Percentiles rank a stretch among this genome's conserved stretches.
These are phyloP conservation scores for Moelleriella libera DNA, from an alignment of 2,329 filamentous ascomycete genomes.

Conservation along the genomic window DNA sequence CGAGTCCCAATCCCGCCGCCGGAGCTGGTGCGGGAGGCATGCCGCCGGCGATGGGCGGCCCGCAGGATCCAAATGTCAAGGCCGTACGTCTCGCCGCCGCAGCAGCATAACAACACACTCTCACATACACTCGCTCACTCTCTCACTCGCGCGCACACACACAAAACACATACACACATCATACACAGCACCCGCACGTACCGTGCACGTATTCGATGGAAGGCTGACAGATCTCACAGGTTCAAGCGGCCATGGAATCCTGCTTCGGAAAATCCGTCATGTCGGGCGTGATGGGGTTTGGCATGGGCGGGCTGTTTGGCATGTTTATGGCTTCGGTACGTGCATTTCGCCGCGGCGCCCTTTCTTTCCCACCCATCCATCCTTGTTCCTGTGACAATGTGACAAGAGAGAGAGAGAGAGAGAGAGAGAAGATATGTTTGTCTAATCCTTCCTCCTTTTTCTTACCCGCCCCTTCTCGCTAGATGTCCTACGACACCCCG, in stretches of 20 bases:
- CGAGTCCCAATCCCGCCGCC: conserved; percentile 2
- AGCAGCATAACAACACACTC: not conserved
- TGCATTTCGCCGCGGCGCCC: conserved; percentile 6
- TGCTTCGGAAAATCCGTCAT: conserved; percentile 81
- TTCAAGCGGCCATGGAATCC: conserved; percentile 79
- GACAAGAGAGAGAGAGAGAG: no score
- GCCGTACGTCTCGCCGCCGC: conserved; percentile 19
- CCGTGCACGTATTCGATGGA: no score
- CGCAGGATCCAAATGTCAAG: conserved; percentile 38
- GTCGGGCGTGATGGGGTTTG: conserved; percentile 87
- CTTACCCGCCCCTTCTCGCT: not conserved
- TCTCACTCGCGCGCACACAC: not conserved
- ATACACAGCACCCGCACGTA: no score
- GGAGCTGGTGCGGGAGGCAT: conserved; percentile 3
- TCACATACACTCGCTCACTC: not conserved
- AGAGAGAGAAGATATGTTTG: no score
- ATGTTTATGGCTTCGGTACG: conserved; percentile 95
- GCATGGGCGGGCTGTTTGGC: conserved; percentile 83
- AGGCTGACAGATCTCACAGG: conserved; percentile 28
- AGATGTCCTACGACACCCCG: conserved; percentile 98
- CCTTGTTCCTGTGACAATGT: no score
- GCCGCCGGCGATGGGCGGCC: conserved; percentile 13
- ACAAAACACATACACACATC: no score
- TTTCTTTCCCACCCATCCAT: not conserved
- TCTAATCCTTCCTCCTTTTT: not conserved